Evolutionary conservation across 2,329 filamentous ascomycete genomes (phyloP), one percentile per base, ranked within the genome.

Genomic region (Leptodontidium sp.): DNA sequence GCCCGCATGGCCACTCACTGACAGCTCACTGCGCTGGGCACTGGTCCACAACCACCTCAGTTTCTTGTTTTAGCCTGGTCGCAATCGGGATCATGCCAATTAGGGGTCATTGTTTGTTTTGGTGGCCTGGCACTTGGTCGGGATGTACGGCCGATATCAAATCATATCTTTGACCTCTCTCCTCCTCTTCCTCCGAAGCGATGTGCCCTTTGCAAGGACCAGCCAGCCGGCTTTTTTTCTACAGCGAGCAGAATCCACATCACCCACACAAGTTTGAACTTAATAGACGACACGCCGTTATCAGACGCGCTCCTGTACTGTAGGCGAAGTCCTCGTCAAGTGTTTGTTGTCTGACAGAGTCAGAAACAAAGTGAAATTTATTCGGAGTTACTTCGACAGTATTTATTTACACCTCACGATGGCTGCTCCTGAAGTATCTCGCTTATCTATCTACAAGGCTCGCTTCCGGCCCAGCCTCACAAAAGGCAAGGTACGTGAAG

Each of bases 281-380:
- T 55, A 32, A 35, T 55, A 55, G 14, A 29, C 52, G 52, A 55
- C 26, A 55, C 32, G 29, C 29, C 29, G 26, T 55, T 55, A 35
- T 55, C 52, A 55, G 52, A 55, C 52, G 52, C 26, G 52, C 52
- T 55, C 17, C 52, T 55, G 52, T 32, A 15, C 52, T 55, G 52
- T 32, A 15, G 38, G 38, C 38, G 8, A 40, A 40, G 38, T 40
- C 38, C 2, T 40, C 38, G 38, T 40, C 38, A 40, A 40, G 38
- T 40, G 38, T 12, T 12, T 40, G 38, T 12, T 12, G 9, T 11
- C 38, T 8, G 38, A 40, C 38, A 40, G 38, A 40, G 11, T 40
- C 11, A 11, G 5, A 40, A 40, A 2, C 4, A 40, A 40, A 11
- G 2, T 40, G 38, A 40, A 40, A 2, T 2, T 12, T 11, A 3